phyloP scores from a whole-genome alignment of 495 filamentous ascomycete genomes.

The Xylaria longipes region DNA sequence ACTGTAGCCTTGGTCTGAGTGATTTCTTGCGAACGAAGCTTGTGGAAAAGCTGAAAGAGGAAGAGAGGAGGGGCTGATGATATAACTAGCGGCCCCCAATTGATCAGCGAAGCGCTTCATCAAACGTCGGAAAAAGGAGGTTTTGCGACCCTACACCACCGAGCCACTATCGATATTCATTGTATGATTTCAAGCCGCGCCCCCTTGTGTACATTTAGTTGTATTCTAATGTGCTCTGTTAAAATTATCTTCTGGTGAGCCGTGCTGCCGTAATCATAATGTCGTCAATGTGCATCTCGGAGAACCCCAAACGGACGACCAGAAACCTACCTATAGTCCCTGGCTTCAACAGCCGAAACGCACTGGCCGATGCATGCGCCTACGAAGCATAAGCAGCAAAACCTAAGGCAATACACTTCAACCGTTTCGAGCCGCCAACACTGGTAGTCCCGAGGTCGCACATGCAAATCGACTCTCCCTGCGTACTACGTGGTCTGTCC shows the following conservation, averaged over 20 bases:
- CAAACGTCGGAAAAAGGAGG: not conserved
- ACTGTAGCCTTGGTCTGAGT: conserved; percentile 59
- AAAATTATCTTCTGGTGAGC: not conserved
- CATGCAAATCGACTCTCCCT: not conserved
- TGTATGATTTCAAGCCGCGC: not conserved
- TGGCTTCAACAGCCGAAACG: not conserved
- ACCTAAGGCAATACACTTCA: not conserved
- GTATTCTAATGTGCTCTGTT: not conserved
- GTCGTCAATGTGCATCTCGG: not conserved
- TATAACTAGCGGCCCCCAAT: not conserved
- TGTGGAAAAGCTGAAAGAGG: conserved; percentile 54
- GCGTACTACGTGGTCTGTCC: not conserved
- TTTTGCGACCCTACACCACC: not conserved
- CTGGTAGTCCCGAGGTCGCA: not conserved
- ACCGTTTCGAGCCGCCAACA: not conserved
- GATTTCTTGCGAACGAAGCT: conserved; percentile 63
- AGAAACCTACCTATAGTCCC: too few relatives aligned
- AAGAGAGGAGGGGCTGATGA: conserved; percentile 46
- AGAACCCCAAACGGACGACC: not conserved
- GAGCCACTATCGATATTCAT: not conserved
- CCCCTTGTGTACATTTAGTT: not conserved
- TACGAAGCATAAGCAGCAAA: not conserved
- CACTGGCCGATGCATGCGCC: not conserved
- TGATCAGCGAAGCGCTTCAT: not conserved
- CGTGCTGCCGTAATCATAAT: not conserved